Conservation (phyloP, 805 yeast genomes). For the Suhomyces tanzawaensis region DNA sequence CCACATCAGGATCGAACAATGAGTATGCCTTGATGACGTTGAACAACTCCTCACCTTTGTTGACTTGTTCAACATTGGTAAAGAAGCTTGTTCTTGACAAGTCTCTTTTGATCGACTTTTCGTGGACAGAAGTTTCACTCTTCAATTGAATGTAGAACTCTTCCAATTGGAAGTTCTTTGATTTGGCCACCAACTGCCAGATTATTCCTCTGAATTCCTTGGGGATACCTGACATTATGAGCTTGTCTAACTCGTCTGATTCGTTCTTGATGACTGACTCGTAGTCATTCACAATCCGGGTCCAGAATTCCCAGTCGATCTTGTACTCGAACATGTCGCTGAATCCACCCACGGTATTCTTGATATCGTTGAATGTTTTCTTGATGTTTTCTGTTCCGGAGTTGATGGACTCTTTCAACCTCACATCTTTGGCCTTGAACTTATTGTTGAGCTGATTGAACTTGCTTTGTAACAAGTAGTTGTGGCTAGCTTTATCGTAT, state of each 20-base stretch:
- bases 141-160: conserved; percentile 55
- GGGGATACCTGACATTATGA: conserved; percentile 79
- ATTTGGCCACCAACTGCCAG: conserved; percentile 86
- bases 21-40: conserved; percentile 82
- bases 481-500: conserved; percentile 20
- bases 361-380: conserved; percentile 47
- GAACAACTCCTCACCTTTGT: conserved; percentile 62
- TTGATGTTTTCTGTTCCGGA: conserved; percentile 39
- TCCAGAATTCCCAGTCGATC: conserved; percentile 88
- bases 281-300: conserved; percentile 74
- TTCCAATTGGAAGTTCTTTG: conserved; percentile 64
- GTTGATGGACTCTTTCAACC: conserved; percentile 46
- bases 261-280: conserved; percentile 60
- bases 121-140: conserved; percentile 57
- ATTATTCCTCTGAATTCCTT: conserved; percentile 80
- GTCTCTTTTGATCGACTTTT: conserved; percentile 76
- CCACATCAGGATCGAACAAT: conserved; percentile 85
- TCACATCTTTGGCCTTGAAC: conserved; percentile 47
- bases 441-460: conserved; percentile 54
- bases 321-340: conserved; percentile 30
- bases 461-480: conserved; percentile 61
- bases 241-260: conserved; percentile 56
- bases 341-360: conserved; percentile 45
- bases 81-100: conserved; percentile 82
- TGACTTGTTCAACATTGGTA: conserved; percentile 50